A percentile compares a stretch with the other conserved stretches of the same genome.
Evolutionary conservation across 2,329 filamentous ascomycete genomes (phyloP).

Genomic region (Zymoseptoria ardabiliae): DNA sequence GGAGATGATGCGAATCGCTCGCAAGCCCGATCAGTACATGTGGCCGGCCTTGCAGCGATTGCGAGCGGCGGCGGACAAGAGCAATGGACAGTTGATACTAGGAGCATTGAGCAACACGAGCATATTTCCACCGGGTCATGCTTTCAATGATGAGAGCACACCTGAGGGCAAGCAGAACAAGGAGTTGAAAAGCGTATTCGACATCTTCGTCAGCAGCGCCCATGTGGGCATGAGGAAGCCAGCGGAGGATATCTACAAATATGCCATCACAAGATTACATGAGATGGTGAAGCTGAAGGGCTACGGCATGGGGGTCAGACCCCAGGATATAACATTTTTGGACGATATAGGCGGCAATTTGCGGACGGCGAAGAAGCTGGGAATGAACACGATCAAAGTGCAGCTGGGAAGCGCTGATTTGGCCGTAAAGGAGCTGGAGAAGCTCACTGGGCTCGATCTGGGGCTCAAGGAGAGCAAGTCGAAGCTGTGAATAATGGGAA

Average conservation of each 20-base stretch:
- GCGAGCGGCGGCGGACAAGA: conserved; percentile 32
- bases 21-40: conserved; percentile 75
- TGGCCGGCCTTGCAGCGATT: conserved; percentile 70
- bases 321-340: conserved; percentile 72
- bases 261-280: conserved; percentile 61
- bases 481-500: conserved; percentile 11
- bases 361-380: conserved; percentile 65
- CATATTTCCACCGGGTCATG: conserved; percentile 70
- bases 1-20: conserved; percentile 76
- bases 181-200: conserved; percentile 63
- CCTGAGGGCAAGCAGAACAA: conserved; percentile 32
- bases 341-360: conserved; percentile 95
- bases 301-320: conserved; percentile 48
- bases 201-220: conserved; percentile 80
- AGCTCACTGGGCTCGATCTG: conserved; percentile 60
- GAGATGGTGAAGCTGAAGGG: conserved; percentile 51
- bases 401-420: conserved; percentile 67
- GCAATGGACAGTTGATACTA: conserved; percentile 52
- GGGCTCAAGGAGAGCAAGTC: conserved; percentile 35
- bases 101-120: conserved; percentile 87
- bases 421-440: conserved; percentile 76
- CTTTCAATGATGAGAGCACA: conserved; percentile 48
- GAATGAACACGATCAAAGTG: conserved; percentile 81
- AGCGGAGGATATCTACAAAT: conserved; percentile 69
- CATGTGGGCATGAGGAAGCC: conserved; percentile 86